A percentile compares a stretch with the other conserved stretches of the same genome.
phyloP scores from a whole-genome alignment of 352 stramenopile genomes.

The Phytophthora sojae region DNA sequence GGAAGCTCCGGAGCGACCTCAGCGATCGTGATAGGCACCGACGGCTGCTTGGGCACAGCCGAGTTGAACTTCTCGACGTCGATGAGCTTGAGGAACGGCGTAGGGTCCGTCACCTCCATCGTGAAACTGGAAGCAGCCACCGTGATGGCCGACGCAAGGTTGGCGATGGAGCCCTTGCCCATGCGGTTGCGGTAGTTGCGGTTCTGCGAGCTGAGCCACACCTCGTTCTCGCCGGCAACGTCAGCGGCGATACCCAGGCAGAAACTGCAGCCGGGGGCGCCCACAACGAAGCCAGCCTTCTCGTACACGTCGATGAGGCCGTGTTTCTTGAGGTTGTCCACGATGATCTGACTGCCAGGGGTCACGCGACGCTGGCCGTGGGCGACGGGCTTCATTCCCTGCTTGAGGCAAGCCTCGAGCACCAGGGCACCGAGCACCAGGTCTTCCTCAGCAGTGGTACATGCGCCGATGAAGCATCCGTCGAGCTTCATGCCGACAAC shows the following conservation, averaged over 20 bases:
- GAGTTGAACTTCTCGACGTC: slow-evolving; percentile 73
- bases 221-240: slow-evolving; percentile 81
- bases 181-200: slow-evolving; percentile 91
- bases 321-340: slow-evolving; percentile 82
- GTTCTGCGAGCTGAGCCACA: slow-evolving; percentile 88
- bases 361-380: slow-evolving; percentile 81
- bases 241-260: slow-evolving; percentile 87
- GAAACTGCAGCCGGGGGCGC: slow-evolving; percentile 81
- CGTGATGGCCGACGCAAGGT: slow-evolving; percentile 82
- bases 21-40: slow-evolving; percentile 48
- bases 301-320: slow-evolving; percentile 84
- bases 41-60: slow-evolving; percentile 59
- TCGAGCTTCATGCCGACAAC: slow-evolving; percentile 79
- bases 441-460: slow-evolving; percentile 85
- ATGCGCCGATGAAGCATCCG: slow-evolving; percentile 88
- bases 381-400: slow-evolving; percentile 63
- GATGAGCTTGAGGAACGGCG: slow-evolving; percentile 77
- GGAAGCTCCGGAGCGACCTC: slow-evolving; percentile 68
- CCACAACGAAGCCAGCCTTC: slow-evolving; percentile 79
- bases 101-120: slow-evolving; percentile 84
- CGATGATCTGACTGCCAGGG: slow-evolving; percentile 80
- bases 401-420: slow-evolving; percentile 77
- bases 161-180: slow-evolving; percentile 82
- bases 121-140: slow-evolving; percentile 85
- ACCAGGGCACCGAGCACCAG: slow-evolving; percentile 82